A percentile compares a stretch with the other conserved stretches of the same genome.
Conservation (phyloP, 148 eudicot species). For the Rhododendron simsii region DNA sequence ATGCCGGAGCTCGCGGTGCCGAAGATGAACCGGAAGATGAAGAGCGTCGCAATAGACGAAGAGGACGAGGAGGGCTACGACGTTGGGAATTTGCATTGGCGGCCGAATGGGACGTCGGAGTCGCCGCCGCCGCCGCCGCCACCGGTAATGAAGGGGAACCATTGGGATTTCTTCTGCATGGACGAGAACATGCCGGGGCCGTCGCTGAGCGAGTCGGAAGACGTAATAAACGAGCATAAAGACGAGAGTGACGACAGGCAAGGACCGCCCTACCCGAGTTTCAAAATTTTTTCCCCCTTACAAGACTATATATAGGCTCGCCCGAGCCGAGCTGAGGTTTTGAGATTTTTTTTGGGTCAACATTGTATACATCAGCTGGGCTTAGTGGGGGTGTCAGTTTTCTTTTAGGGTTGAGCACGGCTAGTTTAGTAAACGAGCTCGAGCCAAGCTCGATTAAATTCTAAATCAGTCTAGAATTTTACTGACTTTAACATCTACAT, state of each 20-base stretch:
- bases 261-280: not conserved
- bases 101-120: constrained; percentile 18
- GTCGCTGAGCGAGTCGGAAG: constrained; percentile 40
- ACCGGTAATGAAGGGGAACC: constrained; percentile 38
- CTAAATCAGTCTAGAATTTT: no score
- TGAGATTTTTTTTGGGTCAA: no score
- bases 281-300: no score
- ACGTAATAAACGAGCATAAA: constrained; percentile 12
- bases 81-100: constrained; percentile 15
- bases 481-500: not conserved
- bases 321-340: no score
- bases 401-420: no score
- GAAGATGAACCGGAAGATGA: constrained; percentile 54
- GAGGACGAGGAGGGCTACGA: constrained; percentile 31
- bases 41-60: constrained; percentile 34
- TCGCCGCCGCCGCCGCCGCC: constrained; percentile 45
- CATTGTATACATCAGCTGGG: no score
- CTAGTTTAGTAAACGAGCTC: no score
- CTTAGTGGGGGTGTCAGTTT: no score
- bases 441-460: no score
- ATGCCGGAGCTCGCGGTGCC: constrained; percentile 69
- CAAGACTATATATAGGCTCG: no score
- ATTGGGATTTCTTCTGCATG: constrained; percentile 88
- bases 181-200: constrained; percentile 44
- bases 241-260: constrained; percentile 18